A percentile compares a stretch with the other conserved stretches of the same genome.
Conservation (phyloP, 2,329 filamentous ascomycete genomes). For the Ophiostoma perfectum region DNA sequence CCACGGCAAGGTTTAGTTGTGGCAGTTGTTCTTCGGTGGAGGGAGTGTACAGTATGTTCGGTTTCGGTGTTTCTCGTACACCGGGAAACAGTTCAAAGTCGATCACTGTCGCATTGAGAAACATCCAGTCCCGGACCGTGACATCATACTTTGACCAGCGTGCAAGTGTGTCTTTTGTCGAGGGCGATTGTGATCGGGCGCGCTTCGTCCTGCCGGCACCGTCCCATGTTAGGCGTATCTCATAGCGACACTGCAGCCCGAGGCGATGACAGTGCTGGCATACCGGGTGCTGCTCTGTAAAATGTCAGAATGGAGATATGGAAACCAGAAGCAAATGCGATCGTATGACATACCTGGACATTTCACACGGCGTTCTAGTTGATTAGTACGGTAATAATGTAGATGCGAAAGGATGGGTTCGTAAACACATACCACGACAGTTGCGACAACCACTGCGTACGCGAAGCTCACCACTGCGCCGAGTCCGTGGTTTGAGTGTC, state of each 20-base stretch:
- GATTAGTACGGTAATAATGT: neutral
- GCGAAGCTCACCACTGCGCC: neutral
- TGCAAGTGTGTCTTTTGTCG: neutral
- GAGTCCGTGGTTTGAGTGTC: neutral
- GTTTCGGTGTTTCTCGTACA: neutral
- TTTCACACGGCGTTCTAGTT: neutral
- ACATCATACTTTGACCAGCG: neutral
- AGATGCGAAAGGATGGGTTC: neutral
- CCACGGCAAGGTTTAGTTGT: no score
- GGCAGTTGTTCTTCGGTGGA: no score
- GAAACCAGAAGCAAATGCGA: no score
- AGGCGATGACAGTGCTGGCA: neutral
- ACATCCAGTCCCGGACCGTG: neutral
- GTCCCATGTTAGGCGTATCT: neutral
- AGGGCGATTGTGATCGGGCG: neutral
- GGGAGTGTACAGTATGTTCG: neutral
- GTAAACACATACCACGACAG: neutral
- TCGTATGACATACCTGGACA: neutral
- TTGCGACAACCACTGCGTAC: neutral
- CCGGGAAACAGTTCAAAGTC: neutral
- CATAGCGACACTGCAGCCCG: neutral
- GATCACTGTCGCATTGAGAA: neutral
- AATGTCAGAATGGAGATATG: neutral
- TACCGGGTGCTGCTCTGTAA: neutral
- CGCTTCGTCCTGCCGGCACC: neutral